phyloP scores from a whole-genome alignment of 2,329 filamentous ascomycete genomes.

The Lasiodiplodia sp. region DNA sequence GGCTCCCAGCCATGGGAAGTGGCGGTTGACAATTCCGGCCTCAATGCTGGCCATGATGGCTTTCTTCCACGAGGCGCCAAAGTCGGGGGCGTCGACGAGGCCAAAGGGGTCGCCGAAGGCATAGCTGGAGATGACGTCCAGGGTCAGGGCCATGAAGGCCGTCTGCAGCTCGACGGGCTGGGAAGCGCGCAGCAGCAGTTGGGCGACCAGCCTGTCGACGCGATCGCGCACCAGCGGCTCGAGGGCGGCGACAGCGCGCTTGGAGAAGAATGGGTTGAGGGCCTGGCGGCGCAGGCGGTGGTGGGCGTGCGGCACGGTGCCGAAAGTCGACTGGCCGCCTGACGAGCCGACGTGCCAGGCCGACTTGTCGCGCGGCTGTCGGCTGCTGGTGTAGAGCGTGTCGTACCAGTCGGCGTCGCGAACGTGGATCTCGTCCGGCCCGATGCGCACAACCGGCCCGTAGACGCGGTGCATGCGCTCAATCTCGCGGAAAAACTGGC shows the following conservation, averaged over 20 bases:
- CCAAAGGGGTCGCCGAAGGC: neutral
- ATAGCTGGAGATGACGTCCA: neutral
- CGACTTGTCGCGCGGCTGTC: too few relatives aligned
- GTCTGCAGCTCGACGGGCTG: slow-evolving; percentile 4
- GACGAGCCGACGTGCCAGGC: too few relatives aligned
- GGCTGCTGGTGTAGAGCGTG: too few relatives aligned
- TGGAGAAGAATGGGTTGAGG: slow-evolving; percentile 34
- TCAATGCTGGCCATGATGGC: too few relatives aligned
- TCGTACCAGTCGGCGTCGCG: slow-evolving; percentile 17
- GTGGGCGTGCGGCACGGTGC: neutral
- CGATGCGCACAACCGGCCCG: slow-evolving; percentile 31
- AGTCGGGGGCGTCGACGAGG: slow-evolving; percentile 1
- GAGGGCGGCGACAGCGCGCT: neutral
- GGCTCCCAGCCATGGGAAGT: too few relatives aligned
- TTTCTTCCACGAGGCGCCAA: neutral
- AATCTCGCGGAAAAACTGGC: slow-evolving; percentile 27
- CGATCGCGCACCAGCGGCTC: neutral
- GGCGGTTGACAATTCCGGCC: too few relatives aligned
- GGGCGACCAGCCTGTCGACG: slow-evolving; percentile 31
- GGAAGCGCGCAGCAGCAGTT: slow-evolving; percentile 24
- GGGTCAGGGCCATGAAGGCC: neutral
- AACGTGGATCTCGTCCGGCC: slow-evolving; percentile 31
- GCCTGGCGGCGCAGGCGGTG: slow-evolving; percentile 36
- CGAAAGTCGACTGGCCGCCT: slow-evolving; percentile 15
- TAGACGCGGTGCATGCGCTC: neutral